Evolutionary conservation across 2,329 filamentous ascomycete species (phyloP).

Genomic region (Parasarocladium wereldwijsianum): DNA sequence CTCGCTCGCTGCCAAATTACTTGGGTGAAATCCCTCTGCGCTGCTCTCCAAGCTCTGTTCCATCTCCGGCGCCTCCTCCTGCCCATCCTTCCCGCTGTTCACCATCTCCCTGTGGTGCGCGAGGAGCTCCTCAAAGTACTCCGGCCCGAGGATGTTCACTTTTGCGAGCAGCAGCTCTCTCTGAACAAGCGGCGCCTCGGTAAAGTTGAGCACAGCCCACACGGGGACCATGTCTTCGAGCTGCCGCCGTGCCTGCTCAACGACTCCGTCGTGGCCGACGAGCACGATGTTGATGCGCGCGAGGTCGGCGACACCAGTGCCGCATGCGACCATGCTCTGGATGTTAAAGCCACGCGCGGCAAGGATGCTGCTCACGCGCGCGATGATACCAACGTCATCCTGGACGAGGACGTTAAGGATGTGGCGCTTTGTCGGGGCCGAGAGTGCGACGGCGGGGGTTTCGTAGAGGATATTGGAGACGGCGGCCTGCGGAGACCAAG

Average conservation of each 20-base stretch:
- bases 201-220: constrained; percentile 97
- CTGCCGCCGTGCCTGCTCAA: constrained; percentile 91
- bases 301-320: constrained; percentile 89
- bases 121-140: constrained; percentile 95
- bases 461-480: constrained; percentile 99
- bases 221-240: constrained; percentile 93
- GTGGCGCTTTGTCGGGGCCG: constrained; percentile 82
- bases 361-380: constrained; percentile 88
- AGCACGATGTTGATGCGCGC: constrained; percentile 98
- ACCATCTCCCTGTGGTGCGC: constrained; percentile 84
- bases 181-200: constrained; percentile 83
- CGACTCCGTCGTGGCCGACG: constrained; percentile 87
- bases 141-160: constrained; percentile 87
- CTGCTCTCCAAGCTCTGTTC: constrained; percentile 26
- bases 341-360: constrained; percentile 98
- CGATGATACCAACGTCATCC: constrained; percentile 95
- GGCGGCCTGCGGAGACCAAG: constrained; percentile 83
- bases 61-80: constrained; percentile 25
- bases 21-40: constrained; percentile 71
- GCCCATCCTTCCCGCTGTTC: constrained; percentile 24
- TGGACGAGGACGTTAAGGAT: constrained; percentile 96
- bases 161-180: constrained; percentile 90
- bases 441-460: constrained; percentile 69
- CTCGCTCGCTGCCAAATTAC: constrained; percentile 70
- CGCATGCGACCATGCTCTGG: constrained; percentile 92